Conservation (phyloP, 1,139 yeast species). For the Pichia sp. region DNA sequence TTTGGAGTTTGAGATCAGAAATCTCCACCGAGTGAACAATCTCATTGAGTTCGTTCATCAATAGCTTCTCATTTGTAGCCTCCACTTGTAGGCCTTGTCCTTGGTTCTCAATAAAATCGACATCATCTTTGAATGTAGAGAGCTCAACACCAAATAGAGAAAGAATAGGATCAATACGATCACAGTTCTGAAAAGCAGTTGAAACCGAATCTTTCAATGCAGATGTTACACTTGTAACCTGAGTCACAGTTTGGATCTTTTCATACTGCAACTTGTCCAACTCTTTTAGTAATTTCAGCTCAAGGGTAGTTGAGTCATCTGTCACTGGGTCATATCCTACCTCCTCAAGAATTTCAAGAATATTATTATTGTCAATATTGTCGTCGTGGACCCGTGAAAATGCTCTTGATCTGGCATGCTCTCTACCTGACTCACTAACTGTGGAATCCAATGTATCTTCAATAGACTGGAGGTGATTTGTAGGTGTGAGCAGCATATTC, state of each 20-base stretch:
- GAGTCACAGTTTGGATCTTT: constrained; percentile 42
- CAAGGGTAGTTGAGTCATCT: constrained; percentile 53
- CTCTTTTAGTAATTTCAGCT: constrained; percentile 50
- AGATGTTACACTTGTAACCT: constrained; percentile 34
- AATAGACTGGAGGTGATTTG: constrained; percentile 1
- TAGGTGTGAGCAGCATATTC: constrained; percentile 7
- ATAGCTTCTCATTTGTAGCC: constrained; percentile 68
- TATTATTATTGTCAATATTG: constrained; percentile 16
- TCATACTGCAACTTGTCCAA: constrained; percentile 42
- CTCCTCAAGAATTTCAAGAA: constrained; percentile 69
- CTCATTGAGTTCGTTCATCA: constrained; percentile 64
- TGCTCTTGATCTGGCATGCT: constrained; percentile 24
- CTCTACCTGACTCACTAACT: neutral
- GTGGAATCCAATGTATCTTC: constrained; percentile 3
- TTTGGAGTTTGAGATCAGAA: constrained; percentile 45
- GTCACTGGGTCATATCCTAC: constrained; percentile 58
- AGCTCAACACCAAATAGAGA: constrained; percentile 53
- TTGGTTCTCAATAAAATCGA: constrained; percentile 64
- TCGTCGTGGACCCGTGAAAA: constrained; percentile 22
- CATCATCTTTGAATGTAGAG: constrained; percentile 57
- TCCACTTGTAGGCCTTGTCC: constrained; percentile 81
- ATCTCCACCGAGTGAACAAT: constrained; percentile 64
- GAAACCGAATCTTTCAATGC: constrained; percentile 38
- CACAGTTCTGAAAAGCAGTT: constrained; percentile 54
- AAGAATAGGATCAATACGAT: constrained; percentile 49